Conservation (phyloP, 257 asterid species). For the Fraxinus excelsior region DNA sequence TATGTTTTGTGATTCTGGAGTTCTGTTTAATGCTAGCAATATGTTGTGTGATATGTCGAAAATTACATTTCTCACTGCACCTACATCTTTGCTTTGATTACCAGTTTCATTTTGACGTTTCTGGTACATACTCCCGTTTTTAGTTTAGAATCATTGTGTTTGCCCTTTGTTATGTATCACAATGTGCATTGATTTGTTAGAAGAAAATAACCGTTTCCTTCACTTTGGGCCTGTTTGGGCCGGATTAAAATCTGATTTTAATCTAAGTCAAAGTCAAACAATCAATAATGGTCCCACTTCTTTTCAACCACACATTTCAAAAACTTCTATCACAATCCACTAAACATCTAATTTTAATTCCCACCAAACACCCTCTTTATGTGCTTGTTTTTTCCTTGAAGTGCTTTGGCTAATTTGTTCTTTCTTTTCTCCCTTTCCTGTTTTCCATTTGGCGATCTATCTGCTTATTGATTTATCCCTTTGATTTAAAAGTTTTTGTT, state of each 20-base stretch:
- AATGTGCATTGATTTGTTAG: background rate
- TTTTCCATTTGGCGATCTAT: conserved; percentile 2
- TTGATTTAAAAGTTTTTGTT: background rate
- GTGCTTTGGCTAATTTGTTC: background rate
- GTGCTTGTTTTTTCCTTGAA: conserved; percentile 7
- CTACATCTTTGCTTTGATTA: conserved; percentile 9
- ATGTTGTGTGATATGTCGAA: background rate
- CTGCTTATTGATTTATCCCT: conserved; percentile 6
- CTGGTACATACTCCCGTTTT: conserved; percentile 11
- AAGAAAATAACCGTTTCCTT: background rate
- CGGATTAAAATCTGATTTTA: too few species aligned
- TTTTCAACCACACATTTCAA: too few species aligned
- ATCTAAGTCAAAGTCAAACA: too few species aligned
- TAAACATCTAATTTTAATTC: too few species aligned
- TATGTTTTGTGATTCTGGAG: conserved; percentile 9
- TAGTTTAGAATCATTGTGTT: background rate
- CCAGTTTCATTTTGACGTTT: conserved; percentile 4
- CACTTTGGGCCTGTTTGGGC: too few species aligned
- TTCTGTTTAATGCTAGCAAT: conserved; percentile 16
- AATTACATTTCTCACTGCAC: conserved; percentile 17
- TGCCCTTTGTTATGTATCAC: background rate
- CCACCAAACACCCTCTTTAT: too few species aligned
- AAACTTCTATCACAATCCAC: too few species aligned
- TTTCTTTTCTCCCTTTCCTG: background rate
- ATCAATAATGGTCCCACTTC: too few species aligned